Evolutionary conservation across 805 yeast genomes (phyloP).

Genomic region (Clavispora vitiphila): DNA sequence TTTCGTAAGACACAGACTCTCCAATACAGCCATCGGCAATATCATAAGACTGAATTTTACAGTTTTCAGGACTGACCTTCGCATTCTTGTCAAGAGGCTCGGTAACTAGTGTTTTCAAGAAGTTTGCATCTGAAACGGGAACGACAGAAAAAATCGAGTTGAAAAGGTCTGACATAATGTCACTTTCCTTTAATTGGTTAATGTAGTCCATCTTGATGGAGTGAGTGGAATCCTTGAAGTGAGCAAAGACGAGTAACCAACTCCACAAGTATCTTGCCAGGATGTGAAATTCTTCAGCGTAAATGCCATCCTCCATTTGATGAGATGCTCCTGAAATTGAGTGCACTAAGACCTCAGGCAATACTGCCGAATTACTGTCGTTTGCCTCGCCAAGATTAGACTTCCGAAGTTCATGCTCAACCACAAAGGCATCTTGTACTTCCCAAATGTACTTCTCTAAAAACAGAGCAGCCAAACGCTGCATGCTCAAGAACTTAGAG

Average conservation of each 20-base stretch:
- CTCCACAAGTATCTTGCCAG: constrained; percentile 52
- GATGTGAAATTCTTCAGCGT: constrained; percentile 6
- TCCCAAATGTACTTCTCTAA: constrained; percentile 38
- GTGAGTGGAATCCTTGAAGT: constrained; percentile 62
- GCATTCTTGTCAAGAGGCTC: constrained; percentile 12
- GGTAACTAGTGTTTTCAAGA: constrained; percentile 15
- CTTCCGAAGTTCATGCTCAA: constrained; percentile 55
- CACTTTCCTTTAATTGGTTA: constrained; percentile 45
- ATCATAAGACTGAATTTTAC: constrained; percentile 19
- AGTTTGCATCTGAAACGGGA: constrained; percentile 29
- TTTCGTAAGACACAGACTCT: constrained; percentile 25
- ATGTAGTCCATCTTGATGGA: constrained; percentile 59
- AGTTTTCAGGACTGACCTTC: constrained; percentile 11
- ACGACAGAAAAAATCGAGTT: constrained; percentile 56
- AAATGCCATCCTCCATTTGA: constrained; percentile 1
- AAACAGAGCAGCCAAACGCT: constrained; percentile 39
- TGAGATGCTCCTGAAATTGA: constrained; percentile 22
- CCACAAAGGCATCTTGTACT: constrained; percentile 54
- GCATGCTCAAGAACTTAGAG: constrained; percentile 23
- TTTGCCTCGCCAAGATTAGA: constrained; percentile 22
- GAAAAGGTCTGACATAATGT: constrained; percentile 46
- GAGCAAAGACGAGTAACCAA: constrained; percentile 60
- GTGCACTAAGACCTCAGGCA: constrained; percentile 40
- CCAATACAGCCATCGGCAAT: constrained; percentile 17
- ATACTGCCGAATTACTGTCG: constrained; percentile 16